Base-by-base conservation (phyloP, 225 moss, liverwort and hornwort genomes). In the Takakia lepidozioides region DNA sequence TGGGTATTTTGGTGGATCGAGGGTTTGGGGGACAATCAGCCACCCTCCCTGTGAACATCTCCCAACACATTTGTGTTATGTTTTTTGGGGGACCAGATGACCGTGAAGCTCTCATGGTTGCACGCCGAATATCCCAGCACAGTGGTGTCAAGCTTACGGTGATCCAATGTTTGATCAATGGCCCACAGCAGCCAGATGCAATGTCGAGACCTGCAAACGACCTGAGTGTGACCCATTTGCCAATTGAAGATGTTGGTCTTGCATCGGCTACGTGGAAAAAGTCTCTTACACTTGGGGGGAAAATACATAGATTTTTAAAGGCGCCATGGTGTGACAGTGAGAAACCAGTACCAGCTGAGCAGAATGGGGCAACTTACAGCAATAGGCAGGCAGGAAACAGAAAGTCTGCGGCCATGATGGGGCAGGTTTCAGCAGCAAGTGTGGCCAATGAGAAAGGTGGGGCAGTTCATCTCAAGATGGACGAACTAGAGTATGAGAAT, bases 1-100 rank as follows among this genome's bases (percentile, higher is more conserved):
- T 87, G n/a, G 87, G 66, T 15, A 54, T 87, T 16, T 65, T 87
- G 3, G 63, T 84, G 9, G 81, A 81, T 45, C 70, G 71, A 1
- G 84, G 84, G 8, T 49, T 80, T 4, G 63, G 55, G 20, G 54
- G 42, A 25, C 18, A 59, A 27, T 9, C 61, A 34, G 36, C 56
- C 8, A 58, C 35, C 9, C 49, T 70, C 17, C 51, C 84, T 16
- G 39, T 42, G 21, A 72, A 58, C 35, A 49, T 61, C 24, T 56
- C 61, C 3, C 74, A 71, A 50, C 54, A 49, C 19, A 45, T 71
- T 8, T 74, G 53, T 14, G 64, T 84, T 44, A 51, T 87, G 5
- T 87, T 84, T 61, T 84, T 83, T 27, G 87, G 87, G 7, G 87
- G 87, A 4, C 44, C 80, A 10, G 87, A 87, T 36, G 87, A 87